Evolutionary conservation across 1,284 basidiomycete species (phyloP), one percentile per base, ranked within the genome.

Genomic region (Ceraceosorus guamensis): DNA sequence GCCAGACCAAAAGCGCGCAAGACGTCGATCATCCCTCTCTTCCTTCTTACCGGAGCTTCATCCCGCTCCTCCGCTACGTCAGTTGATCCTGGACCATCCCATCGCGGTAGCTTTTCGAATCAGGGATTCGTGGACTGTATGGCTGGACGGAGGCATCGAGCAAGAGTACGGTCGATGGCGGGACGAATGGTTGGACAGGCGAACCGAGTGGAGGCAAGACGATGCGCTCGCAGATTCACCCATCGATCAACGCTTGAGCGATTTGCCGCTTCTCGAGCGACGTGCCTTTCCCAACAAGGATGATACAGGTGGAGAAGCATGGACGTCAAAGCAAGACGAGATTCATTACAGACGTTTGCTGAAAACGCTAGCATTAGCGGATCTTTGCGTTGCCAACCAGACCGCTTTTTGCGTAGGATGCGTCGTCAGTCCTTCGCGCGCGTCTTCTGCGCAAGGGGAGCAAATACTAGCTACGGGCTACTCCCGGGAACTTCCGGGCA

Each of bases 381-480:
- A 80, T 50, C 85, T 85, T 76, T 91, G 87, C 65, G 77, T 77
- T 6, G 85, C 88, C 0, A 81, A 82, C 0, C 83, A 84, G 2
- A 87, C 87, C 0, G 93, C 92, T 0, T 99, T 97, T 77, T 95
- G 89, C 71, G 95, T 99, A 18, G 93, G 95, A 37, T 93, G 89
- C 67, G 83, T 91, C 37, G 79, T 97, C 48, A 85, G 87, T 37
- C 66, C 79, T 74, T n/a, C 63, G 2, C 51, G 52, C 18, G 31
- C 39, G 31, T 61, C 57, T 3, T 49, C 52, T 0, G 56, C 88
- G 41, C n/a, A n/a, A n/a, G n/a, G n/a, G n/a, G n/a, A n/a, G n/a
- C n/a, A n/a, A n/a, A n/a, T n/a, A n/a, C 78, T 98, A 31, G 80
- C 88, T 5, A 85, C 86, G 6, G 92, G 92, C 31, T 93, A 86